Evolutionary conservation across 768 basidiomycete species (phyloP).

Genomic region (Boletellus sp.): DNA sequence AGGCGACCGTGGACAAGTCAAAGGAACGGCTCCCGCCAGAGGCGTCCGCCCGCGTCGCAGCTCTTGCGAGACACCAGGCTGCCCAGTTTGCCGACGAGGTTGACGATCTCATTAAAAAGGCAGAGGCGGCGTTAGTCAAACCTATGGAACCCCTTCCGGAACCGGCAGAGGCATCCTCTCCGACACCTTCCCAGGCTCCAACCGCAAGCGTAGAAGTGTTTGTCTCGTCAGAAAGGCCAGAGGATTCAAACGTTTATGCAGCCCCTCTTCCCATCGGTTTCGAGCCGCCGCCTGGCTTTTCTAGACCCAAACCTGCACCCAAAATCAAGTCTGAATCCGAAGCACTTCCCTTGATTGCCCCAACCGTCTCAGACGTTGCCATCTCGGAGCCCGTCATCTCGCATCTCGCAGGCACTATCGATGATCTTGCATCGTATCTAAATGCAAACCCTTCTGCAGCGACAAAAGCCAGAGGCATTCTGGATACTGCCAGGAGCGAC

Average conservation of each 20-base stretch:
- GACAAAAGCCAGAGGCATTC: slow-evolving; percentile 64
- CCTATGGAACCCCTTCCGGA: slow-evolving; percentile 28
- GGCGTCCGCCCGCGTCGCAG: slow-evolving; percentile 35
- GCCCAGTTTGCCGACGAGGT: slow-evolving; percentile 59
- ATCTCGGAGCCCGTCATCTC: slow-evolving; percentile 88
- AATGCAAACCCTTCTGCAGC: slow-evolving; percentile 67
- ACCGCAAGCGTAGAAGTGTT: slow-evolving; percentile 25
- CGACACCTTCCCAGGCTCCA: slow-evolving; percentile 10
- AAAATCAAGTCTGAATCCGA: slow-evolving; percentile 20
- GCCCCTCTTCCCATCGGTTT: slow-evolving; percentile 86
- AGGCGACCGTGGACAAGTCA: slow-evolving; percentile 45
- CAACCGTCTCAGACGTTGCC: slow-evolving; percentile 66
- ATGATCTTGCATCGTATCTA: slow-evolving; percentile 82
- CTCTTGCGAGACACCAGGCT: slow-evolving; percentile 43
- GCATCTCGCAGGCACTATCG: slow-evolving; percentile 90
- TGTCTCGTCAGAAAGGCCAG: slow-evolving; percentile 21
- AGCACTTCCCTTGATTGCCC: slow-evolving; percentile 75
- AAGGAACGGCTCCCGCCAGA: slow-evolving; percentile 27
- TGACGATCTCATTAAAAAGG: slow-evolving; percentile 62
- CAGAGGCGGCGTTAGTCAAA: slow-evolving; percentile 66
- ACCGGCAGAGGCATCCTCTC: slow-evolving; percentile 20
- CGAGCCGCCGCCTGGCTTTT: slow-evolving; percentile 89
- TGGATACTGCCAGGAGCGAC: slow-evolving; percentile 78
- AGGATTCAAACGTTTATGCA: slow-evolving; percentile 45
- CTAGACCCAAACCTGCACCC: slow-evolving; percentile 45